Evolutionary conservation across 106 monocot species (phyloP).

Genomic region (Apostasia ramifera): DNA sequence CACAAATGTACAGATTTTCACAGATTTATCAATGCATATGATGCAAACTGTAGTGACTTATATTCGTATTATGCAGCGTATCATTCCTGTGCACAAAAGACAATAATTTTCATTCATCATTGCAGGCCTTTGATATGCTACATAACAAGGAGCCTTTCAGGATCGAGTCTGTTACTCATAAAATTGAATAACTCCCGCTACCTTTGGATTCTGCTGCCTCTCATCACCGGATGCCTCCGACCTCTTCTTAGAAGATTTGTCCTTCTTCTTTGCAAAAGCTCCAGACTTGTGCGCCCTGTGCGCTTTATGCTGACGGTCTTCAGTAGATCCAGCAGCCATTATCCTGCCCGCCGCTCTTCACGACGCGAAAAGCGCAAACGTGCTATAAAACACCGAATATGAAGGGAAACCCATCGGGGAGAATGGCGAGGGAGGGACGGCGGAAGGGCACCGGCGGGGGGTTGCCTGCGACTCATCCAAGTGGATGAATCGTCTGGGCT

Average conservation of each 20-base stretch:
- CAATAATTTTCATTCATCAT: neutral
- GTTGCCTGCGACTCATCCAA: too few relatives aligned
- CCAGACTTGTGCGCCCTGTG: constrained; percentile 26
- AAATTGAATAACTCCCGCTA: neutral
- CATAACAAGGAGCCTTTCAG: neutral
- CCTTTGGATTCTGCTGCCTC: constrained; percentile 34
- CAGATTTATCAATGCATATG: neutral
- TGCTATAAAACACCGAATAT: too few relatives aligned
- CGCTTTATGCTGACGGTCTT: constrained; percentile 24
- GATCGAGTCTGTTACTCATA: neutral
- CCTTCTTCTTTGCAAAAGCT: constrained; percentile 22
- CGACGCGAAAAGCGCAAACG: too few relatives aligned
- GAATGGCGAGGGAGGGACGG: too few relatives aligned
- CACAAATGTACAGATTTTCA: neutral
- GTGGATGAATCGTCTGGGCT: too few relatives aligned
- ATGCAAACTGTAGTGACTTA: too few relatives aligned
- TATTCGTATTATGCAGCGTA: too few relatives aligned
- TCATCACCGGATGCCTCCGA: constrained; percentile 6
- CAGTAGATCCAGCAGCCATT: constrained; percentile 9
- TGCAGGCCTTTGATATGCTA: neutral
- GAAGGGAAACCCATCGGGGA: too few relatives aligned
- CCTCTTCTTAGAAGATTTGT: constrained; percentile 5
- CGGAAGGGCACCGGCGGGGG: too few relatives aligned
- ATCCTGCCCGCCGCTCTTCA: too few relatives aligned
- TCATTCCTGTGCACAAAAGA: too few relatives aligned